phyloP scores from a whole-genome alignment of 768 basidiomycete genomes.

The Phanerodontia chrysosporium region DNA sequence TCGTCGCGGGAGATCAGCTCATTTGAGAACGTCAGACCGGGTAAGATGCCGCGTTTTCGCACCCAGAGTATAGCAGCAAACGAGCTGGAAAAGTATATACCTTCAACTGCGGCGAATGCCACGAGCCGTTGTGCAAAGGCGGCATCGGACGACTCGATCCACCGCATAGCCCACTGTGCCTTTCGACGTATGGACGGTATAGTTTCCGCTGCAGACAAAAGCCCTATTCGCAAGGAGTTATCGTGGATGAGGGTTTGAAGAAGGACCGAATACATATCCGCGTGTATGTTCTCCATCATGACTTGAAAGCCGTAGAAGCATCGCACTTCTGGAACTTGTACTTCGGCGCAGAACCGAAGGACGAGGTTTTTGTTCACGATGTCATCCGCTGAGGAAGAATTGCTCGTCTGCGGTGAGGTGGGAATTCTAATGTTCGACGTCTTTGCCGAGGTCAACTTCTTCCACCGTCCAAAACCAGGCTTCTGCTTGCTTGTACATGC shows the following conservation, averaged over 20 bases:
- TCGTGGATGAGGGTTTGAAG: constrained; percentile 53
- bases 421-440: constrained; percentile 44
- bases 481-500: constrained; percentile 50
- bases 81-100: constrained; percentile 51
- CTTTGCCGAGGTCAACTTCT: constrained; percentile 45
- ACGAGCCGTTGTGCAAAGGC: constrained; percentile 46
- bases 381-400: constrained; percentile 47
- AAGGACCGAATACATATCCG: constrained; percentile 51
- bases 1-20: constrained; percentile 56
- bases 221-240: constrained; percentile 34
- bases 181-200: constrained; percentile 47
- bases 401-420: constrained; percentile 44
- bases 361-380: constrained; percentile 54
- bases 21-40: constrained; percentile 53
- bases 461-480: constrained; percentile 45
- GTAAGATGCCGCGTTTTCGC: constrained; percentile 53
- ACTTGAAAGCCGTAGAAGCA: constrained; percentile 56
- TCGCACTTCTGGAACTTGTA: constrained; percentile 46
- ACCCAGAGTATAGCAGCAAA: constrained; percentile 53
- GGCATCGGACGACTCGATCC: constrained; percentile 41
- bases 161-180: constrained; percentile 49
- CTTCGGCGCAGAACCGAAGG: constrained; percentile 45
- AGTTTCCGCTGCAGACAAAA: constrained; percentile 48
- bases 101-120: constrained; percentile 49
- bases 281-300: constrained; percentile 55